Evolutionary conservation across 2,329 filamentous ascomycete genomes (phyloP).

Genomic region (Aspergillus brunneoviolaceus): DNA sequence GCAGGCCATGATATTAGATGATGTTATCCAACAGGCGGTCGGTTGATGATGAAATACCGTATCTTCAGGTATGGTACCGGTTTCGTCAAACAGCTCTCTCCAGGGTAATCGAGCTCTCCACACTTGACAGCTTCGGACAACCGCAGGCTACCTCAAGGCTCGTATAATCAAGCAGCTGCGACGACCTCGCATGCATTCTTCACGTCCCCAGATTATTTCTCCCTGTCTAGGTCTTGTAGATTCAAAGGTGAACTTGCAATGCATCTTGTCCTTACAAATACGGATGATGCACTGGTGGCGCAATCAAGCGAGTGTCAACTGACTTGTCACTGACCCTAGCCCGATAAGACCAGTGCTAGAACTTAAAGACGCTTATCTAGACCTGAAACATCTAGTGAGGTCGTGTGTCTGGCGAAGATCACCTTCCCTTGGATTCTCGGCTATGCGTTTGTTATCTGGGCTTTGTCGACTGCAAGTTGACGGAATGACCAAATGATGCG

Average conservation of each 20-base stretch:
- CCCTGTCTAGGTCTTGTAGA: background rate
- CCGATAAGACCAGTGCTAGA: background rate
- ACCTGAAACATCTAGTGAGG: background rate
- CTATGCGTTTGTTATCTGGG: background rate
- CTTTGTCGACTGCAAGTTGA: background rate
- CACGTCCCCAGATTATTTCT: background rate
- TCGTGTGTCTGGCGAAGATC: background rate
- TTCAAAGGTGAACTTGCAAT: background rate
- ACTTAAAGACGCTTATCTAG: constrained; percentile 7
- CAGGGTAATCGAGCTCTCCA: background rate
- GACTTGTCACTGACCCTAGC: background rate
- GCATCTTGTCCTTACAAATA: background rate
- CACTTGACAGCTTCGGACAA: background rate
- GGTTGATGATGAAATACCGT: constrained; percentile 1
- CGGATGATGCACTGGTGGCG: constrained; percentile 1
- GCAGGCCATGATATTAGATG: background rate
- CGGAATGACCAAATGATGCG: background rate
- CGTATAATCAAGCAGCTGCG: background rate
- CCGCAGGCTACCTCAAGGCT: background rate
- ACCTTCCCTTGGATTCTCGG: background rate
- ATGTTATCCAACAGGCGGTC: constrained; percentile 1
- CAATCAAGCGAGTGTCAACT: constrained; percentile 4
- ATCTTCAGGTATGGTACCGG: background rate
- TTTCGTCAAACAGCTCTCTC: background rate
- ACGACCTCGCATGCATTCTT: background rate